Conservation (phyloP, 2,329 filamentous ascomycete genomes). For the Berkeleyomyces basicola region DNA sequence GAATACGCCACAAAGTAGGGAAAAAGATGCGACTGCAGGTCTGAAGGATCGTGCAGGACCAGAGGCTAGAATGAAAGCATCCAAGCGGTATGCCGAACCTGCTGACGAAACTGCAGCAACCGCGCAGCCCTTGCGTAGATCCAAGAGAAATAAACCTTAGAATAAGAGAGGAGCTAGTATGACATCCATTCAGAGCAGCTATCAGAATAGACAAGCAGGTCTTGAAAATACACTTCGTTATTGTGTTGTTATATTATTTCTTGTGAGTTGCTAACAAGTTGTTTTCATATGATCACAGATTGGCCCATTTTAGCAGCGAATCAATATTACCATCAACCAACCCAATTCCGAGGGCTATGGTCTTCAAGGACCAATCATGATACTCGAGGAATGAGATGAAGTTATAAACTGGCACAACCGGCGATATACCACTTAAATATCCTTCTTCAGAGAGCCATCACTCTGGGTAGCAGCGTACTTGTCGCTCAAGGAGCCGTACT, state of each 20-base stretch:
- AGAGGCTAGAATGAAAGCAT: background rate
- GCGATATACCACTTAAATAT: constrained; percentile 24
- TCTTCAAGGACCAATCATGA: background rate
- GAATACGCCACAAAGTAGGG: constrained; percentile 2
- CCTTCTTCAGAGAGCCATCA: constrained; percentile 40
- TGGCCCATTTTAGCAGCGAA: too few species aligned
- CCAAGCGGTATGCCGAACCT: background rate
- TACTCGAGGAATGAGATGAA: background rate
- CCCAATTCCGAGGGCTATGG: too few species aligned
- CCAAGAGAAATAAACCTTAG: constrained; percentile 4
- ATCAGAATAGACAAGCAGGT: too few species aligned
- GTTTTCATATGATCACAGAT: too few species aligned
- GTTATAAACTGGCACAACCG: background rate
- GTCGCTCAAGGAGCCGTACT: constrained; percentile 76
- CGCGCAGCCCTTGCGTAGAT: constrained; percentile 3
- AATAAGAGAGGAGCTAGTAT: too few species aligned
- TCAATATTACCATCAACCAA: too few species aligned
- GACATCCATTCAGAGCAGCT: too few species aligned
- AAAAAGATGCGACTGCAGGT: background rate
- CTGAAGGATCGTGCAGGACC: background rate
- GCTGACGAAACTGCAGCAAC: background rate
- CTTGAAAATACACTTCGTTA: too few species aligned
- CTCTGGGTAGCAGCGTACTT: constrained; percentile 48
- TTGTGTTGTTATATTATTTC: too few species aligned
- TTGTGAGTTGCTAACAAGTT: too few species aligned